Base-by-base conservation (phyloP, 805 yeast species). In the Saturnispora halmiae region DNA sequence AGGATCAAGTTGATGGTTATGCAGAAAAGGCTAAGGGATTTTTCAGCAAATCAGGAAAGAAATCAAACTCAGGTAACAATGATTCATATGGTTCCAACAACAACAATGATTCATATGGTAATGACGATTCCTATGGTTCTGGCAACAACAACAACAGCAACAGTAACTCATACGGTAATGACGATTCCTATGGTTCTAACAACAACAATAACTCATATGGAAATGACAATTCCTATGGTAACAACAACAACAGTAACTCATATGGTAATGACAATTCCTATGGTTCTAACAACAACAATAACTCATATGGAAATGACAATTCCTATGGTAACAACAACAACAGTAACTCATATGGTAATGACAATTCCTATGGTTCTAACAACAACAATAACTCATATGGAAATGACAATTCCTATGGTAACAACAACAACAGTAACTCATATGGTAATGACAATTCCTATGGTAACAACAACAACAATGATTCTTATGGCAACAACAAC, bases 391-490 rank as follows among this genome's bases (percentile, higher is more conserved):
- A 34, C 26, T 6, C 32, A 10, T 54, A 55, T 43, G 63, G 58
- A 33, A 47, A 48, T 52, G 18, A 57, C 55, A 40, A 55, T 49
- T 44, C 34, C 48, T 40, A 49, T 32, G 46, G 44, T 27, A 52
- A 50, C 40, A 47, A 48, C 47, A 49, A 54, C 46, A 42, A 49
- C 33, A n/a, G n/a, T n/a, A n/a, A n/a, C n/a, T n/a, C 31, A 10
- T 54, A 55, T 43, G 63, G 58, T 34, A 47, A 48, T 52, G 18
- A 57, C 55, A 40, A 55, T 49, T 44, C 34, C 48, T 40, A 49
- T 32, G 46, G 44, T 27, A 52, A 50, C 40, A 47, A 48, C 47
- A 49, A 54, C 46, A 42, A 49, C 33, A n/a, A 25, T 4, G 24
- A 19, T 20, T 49, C 51, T 31, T 36, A 46, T 37, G 36, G 52